These are phyloP conservation scores for Funneliformis geosporum DNA, from an alignment of 192 early-diverging fungal species.

Conservation along the genomic window DNA sequence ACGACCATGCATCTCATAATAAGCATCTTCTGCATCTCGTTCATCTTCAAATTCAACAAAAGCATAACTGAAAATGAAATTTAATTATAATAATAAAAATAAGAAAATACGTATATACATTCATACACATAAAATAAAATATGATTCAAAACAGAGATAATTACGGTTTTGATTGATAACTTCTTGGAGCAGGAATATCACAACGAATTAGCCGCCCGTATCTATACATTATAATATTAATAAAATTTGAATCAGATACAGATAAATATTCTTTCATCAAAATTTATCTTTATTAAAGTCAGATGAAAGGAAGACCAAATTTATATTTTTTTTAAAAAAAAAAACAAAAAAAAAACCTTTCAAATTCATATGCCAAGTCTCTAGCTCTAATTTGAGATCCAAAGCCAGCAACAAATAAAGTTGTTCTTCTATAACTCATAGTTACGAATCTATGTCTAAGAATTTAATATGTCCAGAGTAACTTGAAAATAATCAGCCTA, in stretches of 20 bases:
- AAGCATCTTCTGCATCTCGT: conserved; percentile 92
- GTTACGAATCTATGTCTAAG: neutral
- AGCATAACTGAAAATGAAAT: conserved; percentile 68
- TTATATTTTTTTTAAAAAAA: neutral
- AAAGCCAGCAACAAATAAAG: conserved; percentile 86
- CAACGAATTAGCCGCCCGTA: conserved; percentile 84
- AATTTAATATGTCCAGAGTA: neutral
- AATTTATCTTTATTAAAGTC: neutral
- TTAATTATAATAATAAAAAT: conserved; percentile 5
- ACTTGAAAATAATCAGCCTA: neutral
- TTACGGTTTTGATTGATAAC: conserved; percentile 68
- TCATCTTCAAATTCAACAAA: conserved; percentile 95
- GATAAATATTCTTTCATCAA: no score
- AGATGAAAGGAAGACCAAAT: neutral
- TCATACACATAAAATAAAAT: no score
- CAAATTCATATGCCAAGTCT: conserved; percentile 95
- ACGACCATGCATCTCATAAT: conserved; percentile 86
- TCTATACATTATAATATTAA: no score
- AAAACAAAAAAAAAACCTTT: conserved; percentile 62
- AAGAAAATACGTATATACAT: no score
- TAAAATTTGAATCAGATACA: no score
- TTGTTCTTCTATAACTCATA: conserved; percentile 49
- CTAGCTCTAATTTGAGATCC: conserved; percentile 75
- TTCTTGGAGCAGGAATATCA: conserved; percentile 80
- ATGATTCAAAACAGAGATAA: conserved; percentile 37